Evolutionary conservation across 2,329 filamentous ascomycete species (phyloP).

Genomic region (Apiospora saccharicola): DNA sequence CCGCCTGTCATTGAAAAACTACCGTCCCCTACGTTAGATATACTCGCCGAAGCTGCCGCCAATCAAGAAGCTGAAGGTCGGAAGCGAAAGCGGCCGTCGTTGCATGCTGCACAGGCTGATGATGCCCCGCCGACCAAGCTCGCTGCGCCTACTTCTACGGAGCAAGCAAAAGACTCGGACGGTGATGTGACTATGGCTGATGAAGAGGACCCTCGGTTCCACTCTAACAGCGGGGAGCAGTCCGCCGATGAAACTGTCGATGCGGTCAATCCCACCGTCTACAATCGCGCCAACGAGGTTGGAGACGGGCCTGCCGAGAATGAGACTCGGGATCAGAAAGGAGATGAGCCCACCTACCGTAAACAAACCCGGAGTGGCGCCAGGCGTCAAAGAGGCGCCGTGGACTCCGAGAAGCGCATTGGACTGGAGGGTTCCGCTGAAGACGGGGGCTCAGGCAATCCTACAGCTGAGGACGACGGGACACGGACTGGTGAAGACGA

Average conservation of each 20-base stretch:
- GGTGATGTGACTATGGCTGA: slow-evolving; percentile 44
- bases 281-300: slow-evolving; percentile 23
- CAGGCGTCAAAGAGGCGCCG: slow-evolving; percentile 42
- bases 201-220: slow-evolving; percentile 43
- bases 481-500: slow-evolving; percentile 62
- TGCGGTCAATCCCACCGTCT: slow-evolving; percentile 25
- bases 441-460: slow-evolving; percentile 33
- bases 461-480: slow-evolving; percentile 48
- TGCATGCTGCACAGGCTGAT: slow-evolving; percentile 35
- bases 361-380: slow-evolving; percentile 46
- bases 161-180: slow-evolving; percentile 36
- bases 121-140: slow-evolving; percentile 30
- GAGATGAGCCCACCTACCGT: slow-evolving; percentile 34
- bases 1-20: slow-evolving; percentile 31
- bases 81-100: slow-evolving; percentile 45
- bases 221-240: slow-evolving; percentile 42
- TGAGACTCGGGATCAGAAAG: slow-evolving; percentile 30
- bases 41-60: slow-evolving; percentile 41
- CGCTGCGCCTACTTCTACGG: background rate
- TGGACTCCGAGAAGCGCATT: slow-evolving; percentile 22
- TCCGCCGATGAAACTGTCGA: slow-evolving; percentile 41
- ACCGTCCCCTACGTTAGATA: slow-evolving; percentile 41
- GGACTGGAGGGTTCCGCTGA: slow-evolving; percentile 23
- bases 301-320: slow-evolving; percentile 33
- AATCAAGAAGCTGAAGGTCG: slow-evolving; percentile 41